Percentiles rank a stretch among this genome's conserved stretches.
Conservation (phyloP, 345 rosid species). For the Lumnitzera littorea region DNA sequence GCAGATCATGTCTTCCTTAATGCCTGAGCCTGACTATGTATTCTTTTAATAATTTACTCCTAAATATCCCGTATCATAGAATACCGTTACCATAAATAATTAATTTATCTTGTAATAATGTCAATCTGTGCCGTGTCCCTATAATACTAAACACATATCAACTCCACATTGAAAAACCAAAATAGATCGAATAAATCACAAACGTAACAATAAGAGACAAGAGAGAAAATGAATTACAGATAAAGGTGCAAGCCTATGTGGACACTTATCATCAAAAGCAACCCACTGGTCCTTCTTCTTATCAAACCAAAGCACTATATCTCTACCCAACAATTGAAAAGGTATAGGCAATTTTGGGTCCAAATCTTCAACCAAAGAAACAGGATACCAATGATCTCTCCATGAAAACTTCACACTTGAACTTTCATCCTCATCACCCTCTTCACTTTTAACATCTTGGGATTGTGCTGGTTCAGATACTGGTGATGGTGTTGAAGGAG, state of each 20-base stretch:
- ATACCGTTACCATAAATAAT: no score
- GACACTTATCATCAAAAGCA: conserved; percentile 90
- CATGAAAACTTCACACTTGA: conserved; percentile 58
- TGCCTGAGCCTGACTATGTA: no score
- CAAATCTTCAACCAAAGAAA: conserved; percentile 82
- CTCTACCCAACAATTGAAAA: conserved; percentile 94
- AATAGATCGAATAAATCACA: no score
- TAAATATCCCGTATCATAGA: no score
- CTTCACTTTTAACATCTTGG: conserved; percentile 27
- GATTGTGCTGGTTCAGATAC: conserved; percentile 21
- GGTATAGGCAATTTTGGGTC: conserved; percentile 66
- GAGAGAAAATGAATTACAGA: conserved; percentile 44
- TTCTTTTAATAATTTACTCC: no score
- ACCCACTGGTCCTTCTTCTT: conserved; percentile 55
- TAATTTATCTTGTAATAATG: no score
- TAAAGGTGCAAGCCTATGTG: conserved; percentile 91
- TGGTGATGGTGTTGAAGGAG: conserved; percentile 44
- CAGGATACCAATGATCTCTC: conserved; percentile 99
- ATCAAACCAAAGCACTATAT: conserved; percentile 93
- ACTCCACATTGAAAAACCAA: no score
- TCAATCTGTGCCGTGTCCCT: no score
- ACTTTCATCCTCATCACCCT: conserved; percentile 46
- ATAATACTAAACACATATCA: no score
- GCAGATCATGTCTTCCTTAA: no score
- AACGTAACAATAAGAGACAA: not conserved